Base-by-base conservation (phyloP, 176 grass and related monocot species). In the Zoysia pacifica region DNA sequence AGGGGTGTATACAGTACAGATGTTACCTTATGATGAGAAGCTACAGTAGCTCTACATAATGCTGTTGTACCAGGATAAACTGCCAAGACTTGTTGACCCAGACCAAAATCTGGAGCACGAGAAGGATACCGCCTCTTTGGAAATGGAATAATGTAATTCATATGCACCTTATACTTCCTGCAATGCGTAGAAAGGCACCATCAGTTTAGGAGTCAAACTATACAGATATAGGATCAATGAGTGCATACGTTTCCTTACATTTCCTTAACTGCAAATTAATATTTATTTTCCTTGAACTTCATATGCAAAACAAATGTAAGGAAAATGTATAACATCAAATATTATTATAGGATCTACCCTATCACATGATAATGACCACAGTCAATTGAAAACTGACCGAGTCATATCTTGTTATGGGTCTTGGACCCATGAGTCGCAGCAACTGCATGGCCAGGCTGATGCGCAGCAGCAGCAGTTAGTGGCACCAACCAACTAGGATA, bases 31-130 rank as follows among this genome's bases (percentile, higher is more conserved):
- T 86, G 94, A 72, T 92, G 88, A 74, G 91, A 77, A 87, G 89
- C 90, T 77, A 98, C 95, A 5, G 95, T 98, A 78, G 95, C 95
- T 74, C 93, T 91, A 69, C 94, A 98, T 75, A 98, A 84, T 72
- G 95, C 95, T 77, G 92, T 94, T 35, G 95, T 98, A 70, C 92
- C 79, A 75, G 95, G 95, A 89, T 98, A 98, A 74, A 98, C 92
- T 39, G 95, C 95, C 77, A 98, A 75, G 53, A 98, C 95, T 79
- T 94, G 95, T 82, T 78, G 83, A 48, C 90, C 92, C 35, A 84
- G 95, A 49, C 78, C 82, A 64, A 94, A 98, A 85, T 98, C 95
- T 81, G 84, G 90, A 70, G 95, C 95, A 89, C 78, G 89, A 20
- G 92, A 94, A 62, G 95, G 90, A 87, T 98, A 92, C 38, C 64